Conservation (phyloP, 2,329 filamentous ascomycete genomes). For the Talaromyces piceae region DNA sequence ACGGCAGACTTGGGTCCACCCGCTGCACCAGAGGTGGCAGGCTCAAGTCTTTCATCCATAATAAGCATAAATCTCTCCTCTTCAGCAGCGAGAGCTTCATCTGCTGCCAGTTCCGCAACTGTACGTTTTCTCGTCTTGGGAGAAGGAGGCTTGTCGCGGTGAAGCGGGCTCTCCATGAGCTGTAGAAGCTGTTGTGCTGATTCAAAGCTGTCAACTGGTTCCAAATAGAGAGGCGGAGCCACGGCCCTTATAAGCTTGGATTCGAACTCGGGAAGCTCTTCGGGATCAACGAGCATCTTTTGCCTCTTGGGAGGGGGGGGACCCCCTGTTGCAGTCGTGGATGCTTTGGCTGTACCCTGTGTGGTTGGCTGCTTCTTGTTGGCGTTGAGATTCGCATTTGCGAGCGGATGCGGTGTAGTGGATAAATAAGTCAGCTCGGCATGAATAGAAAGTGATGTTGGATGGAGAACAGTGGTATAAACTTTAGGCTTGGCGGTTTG, state of each 20-base stretch:
- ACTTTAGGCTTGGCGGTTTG: constrained; percentile 49
- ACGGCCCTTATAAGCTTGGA: constrained; percentile 67
- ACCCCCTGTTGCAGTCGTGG: constrained; percentile 53
- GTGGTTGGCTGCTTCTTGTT: constrained; percentile 40
- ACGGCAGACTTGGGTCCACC: constrained; percentile 54
- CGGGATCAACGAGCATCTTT: constrained; percentile 72
- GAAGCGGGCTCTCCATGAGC: constrained; percentile 65
- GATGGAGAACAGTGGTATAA: constrained; percentile 74
- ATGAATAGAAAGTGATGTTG: constrained; percentile 68
- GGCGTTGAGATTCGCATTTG: constrained; percentile 14
- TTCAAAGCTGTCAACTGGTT: constrained; percentile 61
- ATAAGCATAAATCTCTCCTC: constrained; percentile 89
- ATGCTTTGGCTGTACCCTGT: constrained; percentile 47
- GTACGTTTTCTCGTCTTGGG: constrained; percentile 90
- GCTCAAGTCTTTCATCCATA: constrained; percentile 72
- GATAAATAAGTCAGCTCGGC: constrained; percentile 71
- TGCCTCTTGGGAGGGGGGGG: constrained; percentile 54
- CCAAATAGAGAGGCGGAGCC: constrained; percentile 66
- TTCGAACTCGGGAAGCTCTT: constrained; percentile 67
- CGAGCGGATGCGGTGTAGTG: constrained; percentile 56
- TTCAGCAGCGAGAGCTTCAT: constrained; percentile 83
- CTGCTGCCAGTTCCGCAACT: constrained; percentile 86
- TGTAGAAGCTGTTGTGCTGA: constrained; percentile 67
- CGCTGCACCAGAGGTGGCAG: constrained; percentile 51
- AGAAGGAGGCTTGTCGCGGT: constrained; percentile 66